Evolutionary conservation across 345 rosid genomes (phyloP), one percentile per base, ranked within the genome.

Genomic region (Linum lewisii): DNA sequence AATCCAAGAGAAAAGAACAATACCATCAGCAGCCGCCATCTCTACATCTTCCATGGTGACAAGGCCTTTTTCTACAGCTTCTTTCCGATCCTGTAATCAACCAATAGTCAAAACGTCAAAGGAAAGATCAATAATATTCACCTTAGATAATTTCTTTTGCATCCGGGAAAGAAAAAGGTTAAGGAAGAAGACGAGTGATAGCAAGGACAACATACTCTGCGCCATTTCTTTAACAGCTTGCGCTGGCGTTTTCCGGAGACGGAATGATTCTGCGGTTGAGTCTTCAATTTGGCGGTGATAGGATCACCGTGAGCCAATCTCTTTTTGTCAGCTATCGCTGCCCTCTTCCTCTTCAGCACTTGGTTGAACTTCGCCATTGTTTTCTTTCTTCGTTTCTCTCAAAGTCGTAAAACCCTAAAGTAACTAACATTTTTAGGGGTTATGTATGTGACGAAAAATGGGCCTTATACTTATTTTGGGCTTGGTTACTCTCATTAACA

Each of bases 281-380:
- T 63, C 72, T 79, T 84, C 56, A 85, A 74, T 76, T 84, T 87
- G 38, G 69, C 72, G 13, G 85, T 82, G 15, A 59, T 19, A 14
- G 92, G 86, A 60, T 91, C 90, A 2, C 98, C 98, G 42, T 78
- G 88, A 15, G 65, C 58, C 0, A 73, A 75, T 69, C 98, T 79
- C 69, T 82, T 91, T 61, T 73, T 77, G 34, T 70, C 66, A 6
- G 83, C 80, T 64, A 74, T 77, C 14, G 63, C 69, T 21, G 79
- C 94, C 75, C 90, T 82, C 76, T 78, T 91, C 72, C 38, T 60
- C 82, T 82, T 87, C 81, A 75, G 84, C 66, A 85, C 81, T 49
- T 70, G 94, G 69, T 87, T 91, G 82, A 79, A 91, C 44, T 91
- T 85, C 24, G 95, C 96, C 98, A 91, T 90, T 62, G 69, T 54